These are phyloP conservation scores for Madurella fahalii DNA, from an alignment of 2,329 filamentous ascomycete species.

Conservation along the genomic window DNA sequence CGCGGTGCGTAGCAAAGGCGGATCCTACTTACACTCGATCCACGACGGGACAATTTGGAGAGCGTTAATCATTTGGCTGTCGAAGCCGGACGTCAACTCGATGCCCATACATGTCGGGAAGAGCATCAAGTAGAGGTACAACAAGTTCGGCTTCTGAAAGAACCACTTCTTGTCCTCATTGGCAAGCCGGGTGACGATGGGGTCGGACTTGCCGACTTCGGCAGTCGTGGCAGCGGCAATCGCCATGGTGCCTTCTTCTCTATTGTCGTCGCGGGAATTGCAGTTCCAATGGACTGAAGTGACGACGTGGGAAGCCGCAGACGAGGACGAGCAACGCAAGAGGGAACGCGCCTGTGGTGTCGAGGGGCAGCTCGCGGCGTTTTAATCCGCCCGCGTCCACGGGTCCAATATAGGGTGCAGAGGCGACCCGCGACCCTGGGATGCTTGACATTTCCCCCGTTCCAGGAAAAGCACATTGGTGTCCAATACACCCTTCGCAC, in stretches of 20 bases:
- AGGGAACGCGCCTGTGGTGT: background rate
- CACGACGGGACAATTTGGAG: constrained; percentile 38
- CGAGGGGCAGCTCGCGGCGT: background rate
- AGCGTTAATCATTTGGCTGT: constrained; percentile 44
- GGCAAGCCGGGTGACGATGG: constrained; percentile 36
- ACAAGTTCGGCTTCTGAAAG: constrained; percentile 58
- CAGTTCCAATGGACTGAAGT: background rate
- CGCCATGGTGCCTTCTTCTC: constrained; percentile 12
- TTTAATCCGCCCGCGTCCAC: constrained; percentile 13
- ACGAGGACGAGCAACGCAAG: background rate
- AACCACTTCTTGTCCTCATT: constrained; percentile 43
- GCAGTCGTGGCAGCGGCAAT: constrained; percentile 12
- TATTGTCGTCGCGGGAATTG: background rate
- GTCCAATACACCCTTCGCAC: background rate
- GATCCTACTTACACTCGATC: constrained; percentile 32
- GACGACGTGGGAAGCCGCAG: background rate
- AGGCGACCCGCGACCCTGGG: constrained; percentile 13
- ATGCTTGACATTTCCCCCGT: constrained; percentile 1
- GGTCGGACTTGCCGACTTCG: constrained; percentile 31
- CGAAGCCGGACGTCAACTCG: constrained; percentile 47
- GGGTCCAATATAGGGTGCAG: constrained; percentile 11
- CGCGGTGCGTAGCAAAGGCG: background rate
- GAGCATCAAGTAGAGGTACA: constrained; percentile 52
- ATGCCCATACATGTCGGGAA: constrained; percentile 60
- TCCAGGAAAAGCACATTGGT: background rate